Evolutionary conservation across 2,329 filamentous ascomycete genomes (phyloP).

Genomic region (Simplicillium sp.): DNA sequence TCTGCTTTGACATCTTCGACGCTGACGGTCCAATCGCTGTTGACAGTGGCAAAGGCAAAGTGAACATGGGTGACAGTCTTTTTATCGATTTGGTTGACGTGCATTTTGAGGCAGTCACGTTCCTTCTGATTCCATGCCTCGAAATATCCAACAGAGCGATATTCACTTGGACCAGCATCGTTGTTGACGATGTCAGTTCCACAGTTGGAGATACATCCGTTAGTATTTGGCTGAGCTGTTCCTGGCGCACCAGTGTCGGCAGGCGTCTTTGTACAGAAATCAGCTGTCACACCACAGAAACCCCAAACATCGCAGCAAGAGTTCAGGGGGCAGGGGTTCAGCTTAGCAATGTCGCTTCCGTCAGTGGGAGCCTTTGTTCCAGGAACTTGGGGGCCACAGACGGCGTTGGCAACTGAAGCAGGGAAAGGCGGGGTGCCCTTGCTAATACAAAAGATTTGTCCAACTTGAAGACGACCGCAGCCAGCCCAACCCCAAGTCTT

Average conservation of each 20-base stretch:
- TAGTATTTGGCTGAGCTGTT: constrained; percentile 18
- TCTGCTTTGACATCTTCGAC: constrained; percentile 11
- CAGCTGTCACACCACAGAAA: constrained; percentile 27
- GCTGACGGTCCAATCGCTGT: constrained; percentile 7
- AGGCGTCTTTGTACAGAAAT: constrained; percentile 23
- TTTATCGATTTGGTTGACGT: constrained; percentile 5
- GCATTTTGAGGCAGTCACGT: constrained; percentile 18
- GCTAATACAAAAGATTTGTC: constrained; percentile 16
- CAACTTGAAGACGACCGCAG: constrained; percentile 10
- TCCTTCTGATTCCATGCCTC: constrained; percentile 20
- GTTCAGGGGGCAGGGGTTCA: constrained; percentile 20
- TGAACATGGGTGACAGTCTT: constrained; percentile 21
- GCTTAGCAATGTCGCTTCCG: constrained; percentile 6
- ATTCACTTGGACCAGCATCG: constrained; percentile 1
- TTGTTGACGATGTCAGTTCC: constrained; percentile 13
- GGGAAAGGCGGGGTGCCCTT: constrained; percentile 19
- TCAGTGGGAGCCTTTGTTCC: constrained; percentile 9
- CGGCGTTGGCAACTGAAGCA: constrained; percentile 8
- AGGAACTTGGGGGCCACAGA: constrained; percentile 18
- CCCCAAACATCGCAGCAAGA: constrained; percentile 27
- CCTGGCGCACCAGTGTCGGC: constrained; percentile 23
- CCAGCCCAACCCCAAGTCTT: constrained; percentile 20
- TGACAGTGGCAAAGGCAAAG: constrained; percentile 24
- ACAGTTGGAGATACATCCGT: constrained; percentile 20
- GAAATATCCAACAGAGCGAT: constrained; percentile 16